Conservation (phyloP, 148 eudicot genomes). For the Fagopyrum homotropicum region DNA sequence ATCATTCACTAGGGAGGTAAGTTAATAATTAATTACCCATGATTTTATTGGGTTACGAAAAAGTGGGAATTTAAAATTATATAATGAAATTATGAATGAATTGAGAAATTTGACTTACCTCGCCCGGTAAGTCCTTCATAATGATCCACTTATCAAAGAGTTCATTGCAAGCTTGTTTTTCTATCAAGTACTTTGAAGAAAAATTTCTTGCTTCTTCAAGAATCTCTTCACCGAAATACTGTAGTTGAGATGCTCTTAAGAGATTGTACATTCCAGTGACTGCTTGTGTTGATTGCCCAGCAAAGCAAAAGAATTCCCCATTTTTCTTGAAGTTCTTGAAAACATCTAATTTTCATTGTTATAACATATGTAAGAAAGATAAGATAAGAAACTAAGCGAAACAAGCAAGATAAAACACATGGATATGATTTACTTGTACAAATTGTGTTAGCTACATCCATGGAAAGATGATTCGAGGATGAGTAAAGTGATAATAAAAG, state of each 20-base stretch:
- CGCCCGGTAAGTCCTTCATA: constrained; percentile 55
- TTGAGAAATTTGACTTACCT: constrained; percentile 29
- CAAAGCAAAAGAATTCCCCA: constrained; percentile 65
- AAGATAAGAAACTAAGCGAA: no score
- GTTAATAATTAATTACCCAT: no score
- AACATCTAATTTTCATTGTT: constrained; percentile 33
- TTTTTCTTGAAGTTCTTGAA: constrained; percentile 57
- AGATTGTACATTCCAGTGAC: constrained; percentile 75
- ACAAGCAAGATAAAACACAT: no score
- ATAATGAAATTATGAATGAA: no score
- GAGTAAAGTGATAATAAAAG: no score
- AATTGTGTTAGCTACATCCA: no score
- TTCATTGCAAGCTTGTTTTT: constrained; percentile 39
- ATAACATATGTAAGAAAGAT: no score
- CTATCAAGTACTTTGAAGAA: constrained; percentile 39
- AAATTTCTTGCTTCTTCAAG: constrained; percentile 52
- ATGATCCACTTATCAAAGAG: constrained; percentile 73
- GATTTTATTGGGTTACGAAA: no score
- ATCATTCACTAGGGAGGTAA: no score
- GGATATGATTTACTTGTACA: no score
- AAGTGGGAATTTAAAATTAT: no score
- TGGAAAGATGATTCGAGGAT: no score
- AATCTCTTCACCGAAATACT: constrained; percentile 48
- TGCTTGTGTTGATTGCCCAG: constrained; percentile 70
- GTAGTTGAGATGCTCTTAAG: constrained; percentile 58